Evolutionary conservation across 441 rosid genomes (phyloP), one percentile per base, ranked within the genome.

Genomic region (Breynia disticha): DNA sequence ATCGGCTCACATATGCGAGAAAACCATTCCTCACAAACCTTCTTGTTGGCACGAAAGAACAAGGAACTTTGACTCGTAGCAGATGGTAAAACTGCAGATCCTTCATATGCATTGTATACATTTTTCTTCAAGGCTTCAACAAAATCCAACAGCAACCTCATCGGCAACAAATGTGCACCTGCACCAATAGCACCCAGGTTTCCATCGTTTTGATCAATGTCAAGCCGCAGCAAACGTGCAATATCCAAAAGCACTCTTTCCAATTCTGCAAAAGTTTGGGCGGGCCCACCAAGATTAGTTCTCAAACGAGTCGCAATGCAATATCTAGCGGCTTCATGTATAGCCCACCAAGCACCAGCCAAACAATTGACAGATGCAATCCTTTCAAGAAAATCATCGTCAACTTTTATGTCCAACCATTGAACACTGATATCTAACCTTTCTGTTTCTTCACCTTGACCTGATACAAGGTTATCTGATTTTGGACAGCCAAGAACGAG

Each of bases 11-110:
- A 84, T 60, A 93, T 89, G 56, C 96, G 96, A 76, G 97, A 93
- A 79, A 93, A 93, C 99, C 99, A 89, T 72, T 89, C 99, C 77
- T 81, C 97, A 50, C 99, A 93, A 42, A 93, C 99, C 76, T 93
- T 93, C 71, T 75, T 81, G 72, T 93, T 93, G 60, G 99, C 90
- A 51, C 97, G 85, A 63, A 93, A 93, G 73, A 82, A 93, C 66
- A 89, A 63, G 57, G 80, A 80, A 79, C 96, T 93, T 64, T 82
- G 96, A 48, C 82, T 87, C 63, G 76, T 71, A 61, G 75, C 78
- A 42, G 87, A 73, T 50, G 84, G 87, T 69, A 89, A 78, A 71
- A 86, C 82, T 13, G 90, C 87, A 67, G 99, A 82, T 56, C 97
- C 99, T 68, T 84, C 96, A 59, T 89, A 93, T 44, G 97, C 99